Evolutionary conservation across 345 rosid genomes (phyloP).

Genomic region (Crucihimalaya himalaica): DNA sequence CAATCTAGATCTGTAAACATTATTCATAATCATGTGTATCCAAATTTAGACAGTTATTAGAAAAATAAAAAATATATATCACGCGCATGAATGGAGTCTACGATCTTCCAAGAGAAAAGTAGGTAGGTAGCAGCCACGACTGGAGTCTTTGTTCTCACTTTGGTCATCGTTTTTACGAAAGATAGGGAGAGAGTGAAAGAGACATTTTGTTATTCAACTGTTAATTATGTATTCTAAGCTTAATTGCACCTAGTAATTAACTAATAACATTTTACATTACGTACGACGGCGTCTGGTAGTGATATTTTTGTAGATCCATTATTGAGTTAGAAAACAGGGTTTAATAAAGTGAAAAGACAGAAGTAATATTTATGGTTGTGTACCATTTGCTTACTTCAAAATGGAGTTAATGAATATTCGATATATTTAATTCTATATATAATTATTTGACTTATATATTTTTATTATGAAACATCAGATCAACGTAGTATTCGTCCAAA

Average conservation of each 20-base stretch:
- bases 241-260: slow-evolving; percentile 2
- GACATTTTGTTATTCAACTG: not conserved
- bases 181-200: not conserved
- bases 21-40: not conserved
- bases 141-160: slow-evolving; percentile 16
- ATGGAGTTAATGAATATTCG: slow-evolving; percentile 18
- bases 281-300: slow-evolving; percentile 15
- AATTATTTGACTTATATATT: not conserved
- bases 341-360: not conserved
- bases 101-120: slow-evolving; percentile 20
- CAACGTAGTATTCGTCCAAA: slow-evolving; percentile 14
- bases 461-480: slow-evolving; percentile 31
- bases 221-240: not conserved
- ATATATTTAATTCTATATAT: not conserved
- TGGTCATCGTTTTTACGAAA: slow-evolving; percentile 28
- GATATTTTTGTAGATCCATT: not conserved
- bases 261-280: not conserved
- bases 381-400: not conserved
- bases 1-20: not conserved
- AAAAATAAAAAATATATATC: not conserved
- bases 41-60: not conserved
- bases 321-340: slow-evolving; percentile 3
- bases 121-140: slow-evolving; percentile 36
- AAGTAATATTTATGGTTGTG: not conserved
- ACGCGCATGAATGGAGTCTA: slow-evolving; percentile 19